Evolutionary conservation across 1,284 basidiomycete species (phyloP).

Genomic region (Cutaneotrichosporon cavernicola): DNA sequence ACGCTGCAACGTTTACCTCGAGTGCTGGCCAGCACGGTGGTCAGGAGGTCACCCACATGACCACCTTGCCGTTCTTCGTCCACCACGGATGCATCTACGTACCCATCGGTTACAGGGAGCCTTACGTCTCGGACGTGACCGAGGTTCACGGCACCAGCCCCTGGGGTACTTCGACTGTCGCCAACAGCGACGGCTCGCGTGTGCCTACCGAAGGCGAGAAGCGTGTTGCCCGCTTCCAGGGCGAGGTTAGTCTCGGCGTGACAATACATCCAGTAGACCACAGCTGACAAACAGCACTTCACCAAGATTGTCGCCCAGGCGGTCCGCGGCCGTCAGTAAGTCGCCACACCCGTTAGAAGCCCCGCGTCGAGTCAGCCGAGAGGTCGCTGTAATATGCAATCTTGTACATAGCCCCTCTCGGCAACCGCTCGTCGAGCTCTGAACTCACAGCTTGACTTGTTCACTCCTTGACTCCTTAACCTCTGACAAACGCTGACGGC

Average conservation of each 20-base stretch:
- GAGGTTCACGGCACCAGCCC: slow-evolving; percentile 69
- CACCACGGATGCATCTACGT: slow-evolving; percentile 68
- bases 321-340: slow-evolving; percentile 47
- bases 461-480: not conserved
- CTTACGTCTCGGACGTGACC: slow-evolving; percentile 61
- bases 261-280: too few relatives aligned
- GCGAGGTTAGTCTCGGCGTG: slow-evolving; percentile 36
- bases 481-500: not conserved
- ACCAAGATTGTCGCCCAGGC: slow-evolving; percentile 45
- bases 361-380: slow-evolving; percentile 13
- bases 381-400: slow-evolving; percentile 15
- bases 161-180: slow-evolving; percentile 68
- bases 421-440: not conserved
- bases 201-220: slow-evolving; percentile 63
- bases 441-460: not conserved
- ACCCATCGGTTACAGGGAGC: slow-evolving; percentile 70
- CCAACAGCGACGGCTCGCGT: slow-evolving; percentile 64
- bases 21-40: slow-evolving; percentile 52
- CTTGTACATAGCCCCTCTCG: slow-evolving; percentile 5
- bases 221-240: slow-evolving; percentile 66
- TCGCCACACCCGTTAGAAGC: slow-evolving; percentile 7
- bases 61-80: slow-evolving; percentile 67
- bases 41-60: slow-evolving; percentile 61
- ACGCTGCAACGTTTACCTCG: slow-evolving; percentile 53
- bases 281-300: slow-evolving; percentile 40